Conservation (phyloP, 495 filamentous ascomycete species). For the Aspergillus bridgeri region DNA sequence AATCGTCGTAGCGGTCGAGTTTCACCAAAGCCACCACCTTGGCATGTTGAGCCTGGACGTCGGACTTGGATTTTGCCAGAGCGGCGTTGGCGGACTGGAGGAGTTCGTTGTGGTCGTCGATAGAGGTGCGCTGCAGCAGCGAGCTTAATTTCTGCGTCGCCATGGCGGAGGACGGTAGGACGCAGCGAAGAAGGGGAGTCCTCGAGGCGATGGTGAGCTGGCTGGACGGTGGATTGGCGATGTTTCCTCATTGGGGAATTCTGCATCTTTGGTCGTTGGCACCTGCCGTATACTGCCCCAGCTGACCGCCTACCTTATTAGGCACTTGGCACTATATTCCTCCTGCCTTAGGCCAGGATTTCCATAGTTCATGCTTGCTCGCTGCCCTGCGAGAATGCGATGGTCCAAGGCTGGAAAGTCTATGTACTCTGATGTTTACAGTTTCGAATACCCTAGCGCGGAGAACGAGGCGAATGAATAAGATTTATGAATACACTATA, state of each 20-base stretch:
- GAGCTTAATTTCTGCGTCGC: slow-evolving; percentile 50
- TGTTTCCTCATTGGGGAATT: slow-evolving; percentile 24
- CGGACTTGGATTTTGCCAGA: slow-evolving; percentile 59
- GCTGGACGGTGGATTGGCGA: slow-evolving; percentile 14
- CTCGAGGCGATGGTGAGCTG: slow-evolving; percentile 6
- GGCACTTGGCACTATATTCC: no score
- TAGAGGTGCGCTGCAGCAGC: slow-evolving; percentile 54
- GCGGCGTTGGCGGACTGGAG: slow-evolving; percentile 67
- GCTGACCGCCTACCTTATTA: not conserved
- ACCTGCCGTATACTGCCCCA: slow-evolving; percentile 9
- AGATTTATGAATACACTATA: not conserved
- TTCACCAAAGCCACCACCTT: slow-evolving; percentile 85
- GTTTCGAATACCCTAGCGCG: no score
- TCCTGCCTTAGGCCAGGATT: no score
- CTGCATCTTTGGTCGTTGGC: slow-evolving; percentile 10
- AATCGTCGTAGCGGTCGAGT: slow-evolving; percentile 91
- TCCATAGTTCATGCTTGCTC: no score
- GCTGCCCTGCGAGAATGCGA: no score
- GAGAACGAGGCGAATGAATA: not conserved
- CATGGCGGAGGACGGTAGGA: slow-evolving; percentile 26
- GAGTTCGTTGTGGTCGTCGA: slow-evolving; percentile 74
- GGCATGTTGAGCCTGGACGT: slow-evolving; percentile 67
- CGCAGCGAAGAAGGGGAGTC: not conserved
- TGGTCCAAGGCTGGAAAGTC: no score
- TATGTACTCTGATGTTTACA: no score